Evolutionary conservation across 2,329 filamentous ascomycete species (phyloP), one percentile per base, ranked within the genome.

Genomic region (Tolypocladium ovalisporum): DNA sequence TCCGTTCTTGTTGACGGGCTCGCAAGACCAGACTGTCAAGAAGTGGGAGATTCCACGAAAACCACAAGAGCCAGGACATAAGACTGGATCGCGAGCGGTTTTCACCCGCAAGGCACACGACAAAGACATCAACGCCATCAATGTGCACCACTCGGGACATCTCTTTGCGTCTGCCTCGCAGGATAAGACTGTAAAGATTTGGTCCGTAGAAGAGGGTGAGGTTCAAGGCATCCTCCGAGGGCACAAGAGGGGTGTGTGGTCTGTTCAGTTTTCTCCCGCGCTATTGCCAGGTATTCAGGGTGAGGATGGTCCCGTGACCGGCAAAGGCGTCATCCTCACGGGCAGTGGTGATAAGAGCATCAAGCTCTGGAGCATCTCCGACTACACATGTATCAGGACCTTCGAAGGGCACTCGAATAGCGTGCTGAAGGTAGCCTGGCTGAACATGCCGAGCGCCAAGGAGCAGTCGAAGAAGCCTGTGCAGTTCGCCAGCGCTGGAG

Each of bases 391-490:
- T 72, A 76, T 99, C 52, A 81, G 93, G 58, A 97, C 94, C 0
- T 94, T 97, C 57, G 95, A 99, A 72, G 94, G 94, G 0, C 94
- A 99, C 71, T 93, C 91, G 6, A 95, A 97, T 74, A 96, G 89
- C 65, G 89, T 99, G 3, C 78, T 99, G 36, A 97, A 97, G 73
- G 89, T 96, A 2, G 82, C 89, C 4, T 99, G 94, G 94, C 78
- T 99, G 5, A 82, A 79, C 52, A 70, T 80, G 57, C 75, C 82
- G 2, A 66, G 69, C 6, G 73, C 74, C 32, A 72, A 79, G 58
- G 76, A 80, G 24, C 76, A 79, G 53, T 71, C 74, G 32, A 86
- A 83, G 68, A 80, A 80, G 61, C 80, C 82, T 29, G 77, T 89
- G 1, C 84, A 89, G 59, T 83, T 97, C 58, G 90, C 89, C 37